Base-by-base conservation (phyloP, 768 basidiomycete species). In the Psilocybe tampanensis region DNA sequence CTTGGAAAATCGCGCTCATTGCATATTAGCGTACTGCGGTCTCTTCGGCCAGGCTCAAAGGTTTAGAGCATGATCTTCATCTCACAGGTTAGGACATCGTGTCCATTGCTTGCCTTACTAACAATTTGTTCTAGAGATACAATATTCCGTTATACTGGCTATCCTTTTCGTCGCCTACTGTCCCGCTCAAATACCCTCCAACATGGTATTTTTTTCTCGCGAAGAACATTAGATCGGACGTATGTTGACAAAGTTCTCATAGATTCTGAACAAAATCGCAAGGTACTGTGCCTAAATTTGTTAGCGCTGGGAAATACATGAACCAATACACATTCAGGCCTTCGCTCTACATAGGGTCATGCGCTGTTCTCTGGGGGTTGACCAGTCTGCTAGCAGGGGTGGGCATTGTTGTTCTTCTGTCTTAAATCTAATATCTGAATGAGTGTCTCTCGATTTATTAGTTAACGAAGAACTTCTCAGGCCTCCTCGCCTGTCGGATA, bases 351-450 rank as follows among this genome's bases (percentile, higher is more conserved):
- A 86, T 89, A 8, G 82, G 84, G 3, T 56, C 66, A 18, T 87
- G 86, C 54, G 81, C 86, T 13, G 71, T 85, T 21, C 60, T 77
- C 1, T 90, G 87, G 86, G 86, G 87, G 1, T 49, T 86, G 13
- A 84, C 82, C 3, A 87, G 85, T 47, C 75, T 82, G 3, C 64
- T 86, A 36, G 88, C 86, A 18, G 88, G 86, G 11, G 85, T 86
- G 62, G 42, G 78, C 26, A n/a, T 17, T 22, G 17, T 13, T 7
- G 26, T 8, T 43, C 3, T 17, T 3, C 23, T 9, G 43, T 53
- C 5, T 22, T 21, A 24, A 3, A 34, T n/a, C 19, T 8, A 18
- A 7, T 7, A 34, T 19, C 29, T 17, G 33, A 33, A 11, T 21
- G 17, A 13, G 11, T 32, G 1, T 11, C 7, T 24, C n/a, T 53